Percentiles rank a stretch among this genome's conserved stretches.
Conservation (phyloP, 148 eudicot genomes). For the Cornus florida region DNA sequence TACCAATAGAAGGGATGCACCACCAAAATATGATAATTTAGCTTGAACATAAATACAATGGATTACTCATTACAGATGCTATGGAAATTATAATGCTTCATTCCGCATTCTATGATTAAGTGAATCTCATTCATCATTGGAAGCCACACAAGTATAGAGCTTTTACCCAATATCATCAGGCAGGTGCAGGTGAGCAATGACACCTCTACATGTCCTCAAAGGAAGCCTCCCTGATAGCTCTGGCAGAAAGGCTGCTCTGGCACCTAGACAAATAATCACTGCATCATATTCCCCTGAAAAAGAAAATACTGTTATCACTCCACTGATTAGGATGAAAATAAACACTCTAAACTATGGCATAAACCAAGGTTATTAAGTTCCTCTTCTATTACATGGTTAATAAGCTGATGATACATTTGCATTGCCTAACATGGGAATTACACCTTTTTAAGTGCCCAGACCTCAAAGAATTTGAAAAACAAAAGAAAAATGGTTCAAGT, state of each 20-base stretch:
- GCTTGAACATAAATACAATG: background rate
- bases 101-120: background rate
- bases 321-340: background rate
- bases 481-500: too few species aligned
- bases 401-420: background rate
- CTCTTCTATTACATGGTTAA: background rate
- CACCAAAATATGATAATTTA: background rate
- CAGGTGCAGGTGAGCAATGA: slow-evolving; percentile 69
- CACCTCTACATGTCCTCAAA: slow-evolving; percentile 89
- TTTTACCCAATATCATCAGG: slow-evolving; percentile 59
- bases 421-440: background rate
- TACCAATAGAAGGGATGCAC: background rate
- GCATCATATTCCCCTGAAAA: slow-evolving; percentile 72
- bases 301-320: background rate
- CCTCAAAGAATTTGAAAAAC: too few species aligned
- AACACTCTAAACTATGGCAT: background rate
- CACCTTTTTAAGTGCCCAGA: background rate
- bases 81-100: background rate
- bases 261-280: slow-evolving; percentile 86
- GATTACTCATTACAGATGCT: background rate
- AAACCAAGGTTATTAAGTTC: background rate
- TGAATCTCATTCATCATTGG: background rate
- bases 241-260: slow-evolving; percentile 71
- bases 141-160: background rate
- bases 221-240: slow-evolving; percentile 85